Conservation (phyloP, 805 yeast species). For the Priceomyces melissophilus region DNA sequence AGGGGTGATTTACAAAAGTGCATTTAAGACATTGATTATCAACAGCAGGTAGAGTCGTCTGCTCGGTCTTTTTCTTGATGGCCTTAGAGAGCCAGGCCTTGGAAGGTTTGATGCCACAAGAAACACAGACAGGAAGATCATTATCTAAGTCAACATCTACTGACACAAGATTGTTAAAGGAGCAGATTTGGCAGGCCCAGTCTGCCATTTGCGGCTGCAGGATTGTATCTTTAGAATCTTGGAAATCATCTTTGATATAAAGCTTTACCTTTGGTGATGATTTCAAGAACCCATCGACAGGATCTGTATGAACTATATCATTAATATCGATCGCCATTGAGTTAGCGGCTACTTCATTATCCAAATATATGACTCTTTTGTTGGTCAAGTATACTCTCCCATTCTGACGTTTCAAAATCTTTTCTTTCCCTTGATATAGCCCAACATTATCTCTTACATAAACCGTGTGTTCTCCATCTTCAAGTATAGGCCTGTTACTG, state of each 20-base stretch:
- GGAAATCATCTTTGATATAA: conserved; percentile 12
- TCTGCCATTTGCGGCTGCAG: conserved; percentile 15
- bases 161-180: conserved; percentile 50
- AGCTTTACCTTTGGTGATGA: conserved; percentile 73
- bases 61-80: neutral
- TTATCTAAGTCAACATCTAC: conserved; percentile 14
- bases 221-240: neutral
- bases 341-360: conserved; percentile 35
- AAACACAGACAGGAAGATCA: conserved; percentile 30
- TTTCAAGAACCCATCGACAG: conserved; percentile 57
- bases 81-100: conserved; percentile 8
- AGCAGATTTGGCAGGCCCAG: conserved; percentile 92
- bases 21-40: conserved; percentile 51
- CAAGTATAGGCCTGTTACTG: conserved; percentile 36
- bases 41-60: conserved; percentile 1
- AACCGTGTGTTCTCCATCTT: conserved; percentile 29
- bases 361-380: conserved; percentile 69
- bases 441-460: conserved; percentile 50
- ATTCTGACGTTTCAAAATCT: conserved; percentile 58
- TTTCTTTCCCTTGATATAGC: conserved; percentile 71
- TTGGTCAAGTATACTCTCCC: conserved; percentile 81
- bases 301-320: conserved; percentile 38
- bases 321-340: conserved; percentile 49
- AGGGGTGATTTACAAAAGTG: conserved; percentile 82
- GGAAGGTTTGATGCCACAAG: conserved; percentile 36